Evolutionary conservation across 371 early-diverging fungal genomes (phyloP), one percentile per base, ranked within the genome.

Genomic region (Syncephalastrum monosporum): DNA sequence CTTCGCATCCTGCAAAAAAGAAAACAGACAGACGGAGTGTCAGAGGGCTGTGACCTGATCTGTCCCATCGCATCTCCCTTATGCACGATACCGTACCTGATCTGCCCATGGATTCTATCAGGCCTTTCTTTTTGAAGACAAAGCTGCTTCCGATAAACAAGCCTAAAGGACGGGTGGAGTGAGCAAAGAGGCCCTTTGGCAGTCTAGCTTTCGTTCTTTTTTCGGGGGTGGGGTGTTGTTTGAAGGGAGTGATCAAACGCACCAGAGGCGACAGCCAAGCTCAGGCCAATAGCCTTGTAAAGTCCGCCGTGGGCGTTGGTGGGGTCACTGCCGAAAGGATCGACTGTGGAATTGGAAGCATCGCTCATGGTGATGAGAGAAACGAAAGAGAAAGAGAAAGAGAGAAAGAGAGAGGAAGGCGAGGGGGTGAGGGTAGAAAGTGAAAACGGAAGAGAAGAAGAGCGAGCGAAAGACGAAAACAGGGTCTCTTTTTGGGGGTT

Each of bases 81-180:
- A 21, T 21, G 21, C 21, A 21, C 21, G 21, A 21, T 21, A 21
- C 23, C 15, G 16, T 58, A 81, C 83, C 87, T 64, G 82, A 76
- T 59, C 75, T 61, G 10, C 77, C 83, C 55, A 79, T 82, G 1
- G 92, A 85, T 65, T 89, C 79, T 48, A 93, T 64, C 6, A 97
- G 81, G 10, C 96, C 98, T 66, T 89, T 92, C 74, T 98, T 98
- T 67, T 95, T 96, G 53, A 98, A 77, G 38, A 98, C 92, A 72
- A 93, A 94, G 57, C 90, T 89, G 38, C 87, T 69, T 21, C 97
- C 98, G 61, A 96, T 96, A 62, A 97, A 91, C 38, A 86, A 33
- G 47, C 92, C 91, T 79, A 85, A 78, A 48, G 71, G n/a, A 19
- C 13, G 8, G 45, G 25, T 6, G 33, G 46, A 54, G 21, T 43